Evolutionary conservation across 495 filamentous ascomycete species (phyloP).

Genomic region (Aspergillus ellipticus): DNA sequence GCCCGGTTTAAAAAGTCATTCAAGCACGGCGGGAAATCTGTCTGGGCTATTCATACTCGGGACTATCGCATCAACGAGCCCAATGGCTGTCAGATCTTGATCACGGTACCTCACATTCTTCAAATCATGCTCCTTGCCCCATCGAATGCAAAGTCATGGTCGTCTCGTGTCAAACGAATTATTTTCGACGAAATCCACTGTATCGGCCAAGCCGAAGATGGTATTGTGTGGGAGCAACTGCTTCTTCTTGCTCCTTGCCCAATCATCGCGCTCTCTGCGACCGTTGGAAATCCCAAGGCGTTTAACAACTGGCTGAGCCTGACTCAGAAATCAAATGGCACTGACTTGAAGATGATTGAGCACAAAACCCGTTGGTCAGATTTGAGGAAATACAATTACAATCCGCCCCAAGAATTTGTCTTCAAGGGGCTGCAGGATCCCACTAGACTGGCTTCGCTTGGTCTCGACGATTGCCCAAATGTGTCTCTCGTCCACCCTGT

Average conservation of each 20-base stretch:
- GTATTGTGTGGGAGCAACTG: conserved; percentile 77
- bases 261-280: conserved; percentile 77
- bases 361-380: conserved; percentile 69
- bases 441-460: conserved; percentile 35
- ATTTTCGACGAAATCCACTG: conserved; percentile 86
- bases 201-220: conserved; percentile 73
- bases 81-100: conserved; percentile 66
- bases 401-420: conserved; percentile 44
- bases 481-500: conserved; percentile 69
- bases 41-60: conserved; percentile 77
- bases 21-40: conserved; percentile 55
- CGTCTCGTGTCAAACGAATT: conserved; percentile 62
- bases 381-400: conserved; percentile 65
- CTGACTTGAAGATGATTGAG: conserved; percentile 59
- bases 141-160: conserved; percentile 63
- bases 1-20: conserved; percentile 64
- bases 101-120: conserved; percentile 74
- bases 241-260: conserved; percentile 70
- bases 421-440: conserved; percentile 54
- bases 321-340: conserved; percentile 54
- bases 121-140: conserved; percentile 75
- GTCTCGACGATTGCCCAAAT: conserved; percentile 47
- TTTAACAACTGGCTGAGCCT: conserved; percentile 64
- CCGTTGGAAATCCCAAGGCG: conserved; percentile 69
- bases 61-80: conserved; percentile 70